phyloP scores from a whole-genome alignment of 306 rosid species.

The Chamaecrista fasciculata region DNA sequence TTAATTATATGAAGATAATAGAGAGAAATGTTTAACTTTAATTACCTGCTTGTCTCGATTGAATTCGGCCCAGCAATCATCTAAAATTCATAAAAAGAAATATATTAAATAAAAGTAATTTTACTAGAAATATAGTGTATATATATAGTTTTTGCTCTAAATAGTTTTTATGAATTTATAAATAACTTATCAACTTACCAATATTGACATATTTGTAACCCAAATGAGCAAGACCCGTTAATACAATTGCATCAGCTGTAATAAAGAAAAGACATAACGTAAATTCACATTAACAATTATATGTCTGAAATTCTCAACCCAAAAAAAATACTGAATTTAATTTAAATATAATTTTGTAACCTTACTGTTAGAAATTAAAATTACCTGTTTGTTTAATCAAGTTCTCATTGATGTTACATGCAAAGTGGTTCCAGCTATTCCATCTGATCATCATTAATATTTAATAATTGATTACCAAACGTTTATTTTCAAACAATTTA shows the following conservation, averaged over 20 bases:
- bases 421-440: constrained; percentile 85
- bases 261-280: neutral
- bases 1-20: neutral
- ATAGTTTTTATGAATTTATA: no score
- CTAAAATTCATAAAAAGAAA: constrained; percentile 27
- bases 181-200: constrained; percentile 47
- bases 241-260: constrained; percentile 85
- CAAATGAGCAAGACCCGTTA: constrained; percentile 61
- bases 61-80: constrained; percentile 69
- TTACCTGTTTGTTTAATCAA: constrained; percentile 70
- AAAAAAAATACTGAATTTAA: neutral
- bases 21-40: neutral
- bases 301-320: neutral
- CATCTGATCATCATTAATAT: constrained; percentile 31
- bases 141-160: no score
- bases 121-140: neutral
- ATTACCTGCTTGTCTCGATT: neutral
- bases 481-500: neutral
- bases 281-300: neutral
- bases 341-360: neutral
- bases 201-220: constrained; percentile 69
- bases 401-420: constrained; percentile 51
- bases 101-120: neutral
- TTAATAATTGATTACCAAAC: constrained; percentile 10
- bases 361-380: neutral